A percentile compares a stretch with the other conserved stretches of the same genome.
Conservation (phyloP, 2,329 filamentous ascomycete genomes). For the Colletotrichum endophyticum region DNA sequence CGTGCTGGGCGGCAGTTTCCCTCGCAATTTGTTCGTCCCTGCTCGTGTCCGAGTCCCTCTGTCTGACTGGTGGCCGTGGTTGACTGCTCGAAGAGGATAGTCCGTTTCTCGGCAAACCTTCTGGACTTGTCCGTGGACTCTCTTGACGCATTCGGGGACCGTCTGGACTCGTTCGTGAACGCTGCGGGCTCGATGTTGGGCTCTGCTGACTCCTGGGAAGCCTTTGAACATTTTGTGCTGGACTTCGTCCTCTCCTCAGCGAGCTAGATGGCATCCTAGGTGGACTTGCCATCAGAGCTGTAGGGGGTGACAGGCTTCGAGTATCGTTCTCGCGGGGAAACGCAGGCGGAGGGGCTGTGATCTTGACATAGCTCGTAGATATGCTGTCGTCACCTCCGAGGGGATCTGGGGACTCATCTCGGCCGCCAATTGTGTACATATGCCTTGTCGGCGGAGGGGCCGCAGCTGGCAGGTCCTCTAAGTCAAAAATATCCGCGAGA, state of each 20-base stretch:
- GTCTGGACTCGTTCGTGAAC: slow-evolving; percentile 20
- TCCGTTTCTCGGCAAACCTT: background rate
- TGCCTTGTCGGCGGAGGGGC: background rate
- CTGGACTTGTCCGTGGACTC: background rate
- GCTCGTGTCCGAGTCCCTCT: background rate
- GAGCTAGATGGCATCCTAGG: background rate
- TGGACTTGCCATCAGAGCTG: background rate
- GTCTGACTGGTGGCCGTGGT: background rate
- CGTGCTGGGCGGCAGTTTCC: slow-evolving; percentile 35
- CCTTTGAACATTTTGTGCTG: background rate
- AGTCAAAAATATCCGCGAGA: slow-evolving; percentile 22
- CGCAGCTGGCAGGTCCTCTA: background rate
- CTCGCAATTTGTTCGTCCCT: slow-evolving; percentile 12
- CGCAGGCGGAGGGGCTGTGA: slow-evolving; percentile 35
- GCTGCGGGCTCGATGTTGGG: background rate
- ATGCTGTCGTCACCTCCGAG: slow-evolving; percentile 35
- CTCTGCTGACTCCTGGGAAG: slow-evolving; percentile 13
- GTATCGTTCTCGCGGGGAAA: slow-evolving; percentile 20
- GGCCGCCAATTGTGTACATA: background rate
- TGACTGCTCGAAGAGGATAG: background rate
- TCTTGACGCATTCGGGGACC: background rate
- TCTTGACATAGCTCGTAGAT: slow-evolving; percentile 40
- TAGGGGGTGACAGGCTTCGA: background rate
- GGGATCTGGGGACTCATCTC: slow-evolving; percentile 7
- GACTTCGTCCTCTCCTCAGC: background rate